phyloP scores from a whole-genome alignment of 2,329 filamentous ascomycete species.

The Botryotinia convoluta region DNA sequence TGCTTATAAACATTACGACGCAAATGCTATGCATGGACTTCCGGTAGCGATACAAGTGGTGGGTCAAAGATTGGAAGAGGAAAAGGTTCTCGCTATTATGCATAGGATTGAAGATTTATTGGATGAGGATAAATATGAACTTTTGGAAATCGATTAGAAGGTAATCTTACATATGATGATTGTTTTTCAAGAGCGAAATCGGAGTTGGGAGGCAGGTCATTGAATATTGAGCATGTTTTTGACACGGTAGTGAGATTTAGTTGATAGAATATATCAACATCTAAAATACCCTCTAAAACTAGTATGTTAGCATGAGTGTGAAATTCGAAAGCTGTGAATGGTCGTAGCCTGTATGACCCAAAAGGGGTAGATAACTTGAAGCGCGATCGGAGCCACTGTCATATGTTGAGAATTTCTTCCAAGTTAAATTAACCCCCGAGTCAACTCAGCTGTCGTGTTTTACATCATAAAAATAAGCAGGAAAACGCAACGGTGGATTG shows the following conservation, averaged over 20 bases:
- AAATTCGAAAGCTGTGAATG: neutral
- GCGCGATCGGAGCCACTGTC: neutral
- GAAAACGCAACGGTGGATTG: neutral
- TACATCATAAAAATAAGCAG: neutral
- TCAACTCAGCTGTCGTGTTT: neutral
- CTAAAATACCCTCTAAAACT: neutral
- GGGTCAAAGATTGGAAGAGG: conserved; percentile 37
- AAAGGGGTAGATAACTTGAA: neutral
- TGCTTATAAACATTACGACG: conserved; percentile 84
- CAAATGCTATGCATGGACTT: conserved; percentile 77
- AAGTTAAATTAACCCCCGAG: neutral
- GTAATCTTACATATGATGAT: neutral
- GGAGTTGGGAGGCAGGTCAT: neutral
- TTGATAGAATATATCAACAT: neutral
- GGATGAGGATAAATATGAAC: conserved; percentile 52
- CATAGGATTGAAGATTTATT: conserved; percentile 67
- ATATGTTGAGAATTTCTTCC: neutral
- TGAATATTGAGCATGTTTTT: neutral
- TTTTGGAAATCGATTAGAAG: conserved; percentile 44
- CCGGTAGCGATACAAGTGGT: conserved; percentile 67
- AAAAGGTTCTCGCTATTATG: conserved; percentile 40
- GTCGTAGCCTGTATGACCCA: neutral
- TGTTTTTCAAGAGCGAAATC: neutral
- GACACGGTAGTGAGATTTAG: neutral
- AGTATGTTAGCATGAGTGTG: neutral